Conservation (phyloP, 1,284 basidiomycete species). For the Fistulinella cinereoalba region DNA sequence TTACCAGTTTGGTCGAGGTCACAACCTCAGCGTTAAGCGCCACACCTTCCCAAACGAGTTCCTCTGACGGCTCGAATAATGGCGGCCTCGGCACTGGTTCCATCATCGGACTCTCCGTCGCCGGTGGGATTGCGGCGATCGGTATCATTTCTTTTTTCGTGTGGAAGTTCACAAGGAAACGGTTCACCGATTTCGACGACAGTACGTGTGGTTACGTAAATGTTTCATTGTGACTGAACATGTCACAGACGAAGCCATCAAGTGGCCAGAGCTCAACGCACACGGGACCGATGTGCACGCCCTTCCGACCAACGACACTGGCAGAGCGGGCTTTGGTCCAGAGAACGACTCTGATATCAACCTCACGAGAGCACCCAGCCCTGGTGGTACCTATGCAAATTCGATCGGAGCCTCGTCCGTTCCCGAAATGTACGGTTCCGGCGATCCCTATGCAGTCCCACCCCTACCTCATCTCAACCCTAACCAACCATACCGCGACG, state of each 20-base stretch:
- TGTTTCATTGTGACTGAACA: conserved; percentile 9
- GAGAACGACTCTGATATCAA: conserved; percentile 58
- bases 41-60: conserved; percentile 15
- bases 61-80: conserved; percentile 10
- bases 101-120: conserved; percentile 74
- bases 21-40: conserved; percentile 8
- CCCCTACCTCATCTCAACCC: conserved; percentile 82
- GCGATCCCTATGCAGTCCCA: conserved; percentile 77
- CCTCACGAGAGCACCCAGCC: conserved; percentile 49
- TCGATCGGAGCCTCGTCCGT: conserved; percentile 50
- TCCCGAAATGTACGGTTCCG: conserved; percentile 42
- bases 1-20: conserved; percentile 18
- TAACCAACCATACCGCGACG: conserved; percentile 70
- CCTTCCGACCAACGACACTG: conserved; percentile 62
- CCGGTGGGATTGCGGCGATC: conserved; percentile 69
- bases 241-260: conserved; percentile 71
- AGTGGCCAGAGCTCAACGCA: conserved; percentile 80
- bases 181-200: conserved; percentile 70
- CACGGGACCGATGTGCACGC: conserved; percentile 58
- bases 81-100: conserved; percentile 55
- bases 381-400: conserved; percentile 40
- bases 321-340: conserved; percentile 56
- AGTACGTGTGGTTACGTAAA: conserved; percentile 47
- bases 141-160: conserved; percentile 69
- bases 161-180: conserved; percentile 81